A percentile compares a stretch with the other conserved stretches of the same genome.
Evolutionary conservation across 2,329 filamentous ascomycete species (phyloP).

Genomic region (Aspergillus novofumigatus): DNA sequence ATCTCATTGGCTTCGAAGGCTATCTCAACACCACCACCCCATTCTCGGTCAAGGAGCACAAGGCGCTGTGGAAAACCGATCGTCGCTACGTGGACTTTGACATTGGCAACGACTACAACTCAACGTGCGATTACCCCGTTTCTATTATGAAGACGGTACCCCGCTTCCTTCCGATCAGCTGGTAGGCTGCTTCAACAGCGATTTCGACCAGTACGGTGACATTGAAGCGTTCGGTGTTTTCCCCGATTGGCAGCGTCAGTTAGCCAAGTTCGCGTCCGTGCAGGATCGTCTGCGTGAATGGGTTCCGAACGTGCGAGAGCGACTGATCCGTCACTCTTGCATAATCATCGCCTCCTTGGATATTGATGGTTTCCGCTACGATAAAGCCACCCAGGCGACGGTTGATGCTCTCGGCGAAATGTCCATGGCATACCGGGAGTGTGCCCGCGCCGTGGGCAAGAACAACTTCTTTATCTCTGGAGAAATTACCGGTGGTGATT

Average conservation of each 20-base stretch:
- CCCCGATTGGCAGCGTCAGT: conserved; percentile 58
- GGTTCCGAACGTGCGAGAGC: conserved; percentile 53
- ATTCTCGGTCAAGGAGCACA: conserved; percentile 52
- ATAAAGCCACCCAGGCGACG: conserved; percentile 61
- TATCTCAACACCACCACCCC: conserved; percentile 55
- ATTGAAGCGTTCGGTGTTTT: conserved; percentile 60
- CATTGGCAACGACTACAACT: conserved; percentile 49
- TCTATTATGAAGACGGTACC: conserved; percentile 56
- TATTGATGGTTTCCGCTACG: conserved; percentile 62
- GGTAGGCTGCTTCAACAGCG: conserved; percentile 55
- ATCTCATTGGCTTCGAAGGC: conserved; percentile 59
- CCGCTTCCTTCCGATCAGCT: conserved; percentile 45
- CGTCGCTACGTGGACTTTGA: conserved; percentile 56
- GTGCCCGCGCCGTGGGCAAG: conserved; percentile 53
- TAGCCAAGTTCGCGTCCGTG: conserved; percentile 62
- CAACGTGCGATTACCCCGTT: conserved; percentile 54
- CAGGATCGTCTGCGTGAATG: conserved; percentile 64
- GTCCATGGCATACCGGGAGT: conserved; percentile 53
- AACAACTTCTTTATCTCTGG: conserved; percentile 60
- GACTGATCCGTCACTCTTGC: conserved; percentile 58
- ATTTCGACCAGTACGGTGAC: conserved; percentile 62
- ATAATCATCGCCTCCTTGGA: conserved; percentile 58
- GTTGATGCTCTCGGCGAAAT: conserved; percentile 57
- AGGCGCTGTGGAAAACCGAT: conserved; percentile 52
- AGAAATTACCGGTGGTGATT: conserved; percentile 60